phyloP scores from a whole-genome alignment of 2,329 filamentous ascomycete genomes.

The Cytospora paraplurivora region DNA sequence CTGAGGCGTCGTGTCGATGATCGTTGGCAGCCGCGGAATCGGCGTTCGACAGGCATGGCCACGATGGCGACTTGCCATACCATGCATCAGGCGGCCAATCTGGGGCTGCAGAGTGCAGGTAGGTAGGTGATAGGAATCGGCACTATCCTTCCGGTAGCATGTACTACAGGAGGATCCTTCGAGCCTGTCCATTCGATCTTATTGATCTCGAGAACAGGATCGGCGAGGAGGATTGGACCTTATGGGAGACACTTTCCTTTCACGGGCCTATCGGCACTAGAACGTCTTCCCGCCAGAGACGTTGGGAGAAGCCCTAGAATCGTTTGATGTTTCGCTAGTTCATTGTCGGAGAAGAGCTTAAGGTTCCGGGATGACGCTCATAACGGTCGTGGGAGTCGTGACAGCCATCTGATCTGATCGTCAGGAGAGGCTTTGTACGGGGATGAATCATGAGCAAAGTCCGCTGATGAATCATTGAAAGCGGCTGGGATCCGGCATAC shows the following conservation, averaged over 20 bases:
- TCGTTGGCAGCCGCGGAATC: background rate
- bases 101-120: background rate
- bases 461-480: slow-evolving; percentile 1
- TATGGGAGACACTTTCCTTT: no score
- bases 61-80: background rate
- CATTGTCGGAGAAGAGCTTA: background rate
- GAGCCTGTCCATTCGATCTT: no score
- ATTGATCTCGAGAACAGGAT: background rate
- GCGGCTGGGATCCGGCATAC: background rate
- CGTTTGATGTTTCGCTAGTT: background rate
- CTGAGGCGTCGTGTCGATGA: background rate
- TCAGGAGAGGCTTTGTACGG: background rate
- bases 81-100: background rate
- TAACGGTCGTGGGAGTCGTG: background rate
- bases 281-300: background rate
- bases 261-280: no score
- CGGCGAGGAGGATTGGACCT: background rate
- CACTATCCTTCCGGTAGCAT: no score
- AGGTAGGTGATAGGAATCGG: background rate
- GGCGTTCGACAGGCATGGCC: background rate
- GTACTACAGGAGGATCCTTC: no score
- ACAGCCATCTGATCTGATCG: background rate
- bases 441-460: background rate
- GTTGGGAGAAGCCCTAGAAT: background rate
- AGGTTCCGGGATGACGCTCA: background rate